A percentile compares a stretch with the other conserved stretches of the same genome.
phyloP scores from a whole-genome alignment of 2,329 filamentous ascomycete genomes.

The Aureobasidium sp. region DNA sequence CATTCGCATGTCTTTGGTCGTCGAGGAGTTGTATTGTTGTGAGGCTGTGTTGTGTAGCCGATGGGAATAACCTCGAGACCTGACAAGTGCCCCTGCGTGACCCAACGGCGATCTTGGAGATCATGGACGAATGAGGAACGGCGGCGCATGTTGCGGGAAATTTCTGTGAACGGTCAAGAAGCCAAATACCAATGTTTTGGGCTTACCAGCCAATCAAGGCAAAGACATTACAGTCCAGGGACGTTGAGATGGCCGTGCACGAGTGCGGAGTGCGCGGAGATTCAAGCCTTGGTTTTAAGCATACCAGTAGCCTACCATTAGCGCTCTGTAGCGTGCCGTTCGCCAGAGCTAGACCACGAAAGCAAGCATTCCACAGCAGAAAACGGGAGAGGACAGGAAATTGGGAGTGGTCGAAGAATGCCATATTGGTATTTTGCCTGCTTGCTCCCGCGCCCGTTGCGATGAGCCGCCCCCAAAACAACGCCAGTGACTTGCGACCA shows the following conservation, averaged over 20 bases:
- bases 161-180: constrained; percentile 3
- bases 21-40: not conserved
- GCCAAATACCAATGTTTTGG: not conserved
- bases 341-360: not conserved
- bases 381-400: not conserved
- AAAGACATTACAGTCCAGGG: not conserved
- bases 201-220: not conserved
- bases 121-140: not conserved
- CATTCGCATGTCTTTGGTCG: not conserved
- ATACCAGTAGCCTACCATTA: constrained; percentile 10
- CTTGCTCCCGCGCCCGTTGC: constrained; percentile 10
- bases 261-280: constrained; percentile 1
- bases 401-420: constrained; percentile 9
- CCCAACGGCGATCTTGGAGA: constrained; percentile 5
- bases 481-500: constrained; percentile 6
- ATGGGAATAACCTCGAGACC: not conserved
- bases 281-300: constrained; percentile 11
- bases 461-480: constrained; percentile 10
- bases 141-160: constrained; percentile 3
- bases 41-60: not conserved
- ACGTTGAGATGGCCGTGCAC: not conserved
- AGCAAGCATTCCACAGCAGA: constrained; percentile 1
- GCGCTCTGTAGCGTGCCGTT: constrained; percentile 4
- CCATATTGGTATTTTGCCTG: constrained; percentile 13
- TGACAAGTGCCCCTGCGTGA: constrained; percentile 12